Base-by-base conservation (phyloP, 306 rosid genomes). In the Glycine tomentella region DNA sequence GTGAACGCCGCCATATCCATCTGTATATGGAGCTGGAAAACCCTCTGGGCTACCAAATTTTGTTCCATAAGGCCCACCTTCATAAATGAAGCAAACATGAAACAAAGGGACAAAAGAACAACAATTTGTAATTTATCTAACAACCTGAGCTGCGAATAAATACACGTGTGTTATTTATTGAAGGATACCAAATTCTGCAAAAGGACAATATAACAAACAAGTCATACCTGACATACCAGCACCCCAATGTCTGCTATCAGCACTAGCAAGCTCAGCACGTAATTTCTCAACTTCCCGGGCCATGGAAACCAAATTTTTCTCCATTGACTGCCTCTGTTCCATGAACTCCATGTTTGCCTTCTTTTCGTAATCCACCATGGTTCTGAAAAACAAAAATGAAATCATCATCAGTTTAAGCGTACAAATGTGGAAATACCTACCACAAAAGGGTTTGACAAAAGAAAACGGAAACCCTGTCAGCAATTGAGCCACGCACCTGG, bases 301-400 rank as follows among this genome's bases (percentile, higher is more conserved):
- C 98, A 92, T 89, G 87, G 98, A 88, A 88, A 92, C 91, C 87
- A 90, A 77, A 83, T 88, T 92, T 79, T 88, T 94, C 88, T 92
- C 97, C 98, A 94, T 90, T 14, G 90, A 85, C 90, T 90, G 97
- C 83, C 94, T 90, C 86, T 94, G 98, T 76, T 92, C 95, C 93
- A 90, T 81, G 90, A 92, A 85, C 84, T 94, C 97, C 49, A 90
- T 75, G 79, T 89, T 91, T 80, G 97, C 92, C 86, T 94, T 90
- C 90, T 92, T 94, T 79, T 94, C 98, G 80, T 87, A 90, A 79
- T 92, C 97, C 71, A 86, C 82, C 74, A 89, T 83, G 64, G 88
- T 68, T 81, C 98, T 94, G 77, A 52, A 65, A 61, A 80, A 80
- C 68, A 74, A 76, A 82, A 46, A 14, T 38, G 44, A n/a, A 50